Evolutionary conservation across 163 green algal species (phyloP).

Genomic region (Trebouxiophyceae sp.): DNA sequence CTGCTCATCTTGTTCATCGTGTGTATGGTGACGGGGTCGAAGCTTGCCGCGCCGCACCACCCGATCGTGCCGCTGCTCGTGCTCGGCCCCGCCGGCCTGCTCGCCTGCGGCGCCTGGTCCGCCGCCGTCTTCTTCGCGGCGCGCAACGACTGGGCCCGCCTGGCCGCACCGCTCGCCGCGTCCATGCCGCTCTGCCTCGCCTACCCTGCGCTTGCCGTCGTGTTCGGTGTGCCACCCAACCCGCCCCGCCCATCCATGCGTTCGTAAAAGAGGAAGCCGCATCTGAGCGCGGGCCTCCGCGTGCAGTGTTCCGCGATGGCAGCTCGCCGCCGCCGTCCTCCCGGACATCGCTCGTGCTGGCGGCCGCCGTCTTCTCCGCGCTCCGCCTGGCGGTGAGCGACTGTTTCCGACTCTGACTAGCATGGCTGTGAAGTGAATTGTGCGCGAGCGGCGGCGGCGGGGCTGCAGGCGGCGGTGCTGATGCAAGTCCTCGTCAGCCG

Average conservation of each 20-base stretch:
- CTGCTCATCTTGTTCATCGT: conserved; percentile 34
- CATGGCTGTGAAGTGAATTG: too few relatives aligned
- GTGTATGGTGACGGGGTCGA: conserved; percentile 17
- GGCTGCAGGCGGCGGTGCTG: background rate
- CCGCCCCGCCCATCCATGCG: background rate
- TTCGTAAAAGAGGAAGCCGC: too few relatives aligned
- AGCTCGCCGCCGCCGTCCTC: too few relatives aligned
- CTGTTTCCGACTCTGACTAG: too few relatives aligned
- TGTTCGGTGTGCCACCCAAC: conserved; percentile 10
- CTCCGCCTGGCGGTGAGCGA: too few relatives aligned
- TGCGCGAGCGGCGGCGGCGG: too few relatives aligned
- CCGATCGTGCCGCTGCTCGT: conserved; percentile 16
- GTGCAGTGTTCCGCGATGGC: too few relatives aligned
- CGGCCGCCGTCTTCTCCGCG: too few relatives aligned
- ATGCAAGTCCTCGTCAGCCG: background rate
- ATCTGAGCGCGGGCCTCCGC: too few relatives aligned
- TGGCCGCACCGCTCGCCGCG: conserved; percentile 6
- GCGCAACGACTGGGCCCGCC: background rate
- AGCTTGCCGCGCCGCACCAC: background rate
- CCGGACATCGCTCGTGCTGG: too few relatives aligned
- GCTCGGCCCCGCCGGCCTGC: conserved; percentile 8
- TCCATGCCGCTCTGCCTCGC: conserved; percentile 12
- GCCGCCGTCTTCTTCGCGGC: conserved; percentile 5
- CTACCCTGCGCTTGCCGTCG: conserved; percentile 21
- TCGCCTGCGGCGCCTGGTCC: conserved; percentile 16